A percentile compares a stretch with the other conserved stretches of the same genome.
These are phyloP conservation scores for Leucosporidium creatinivorum DNA, from an alignment of 768 basidiomycete species.

Conservation along the genomic window DNA sequence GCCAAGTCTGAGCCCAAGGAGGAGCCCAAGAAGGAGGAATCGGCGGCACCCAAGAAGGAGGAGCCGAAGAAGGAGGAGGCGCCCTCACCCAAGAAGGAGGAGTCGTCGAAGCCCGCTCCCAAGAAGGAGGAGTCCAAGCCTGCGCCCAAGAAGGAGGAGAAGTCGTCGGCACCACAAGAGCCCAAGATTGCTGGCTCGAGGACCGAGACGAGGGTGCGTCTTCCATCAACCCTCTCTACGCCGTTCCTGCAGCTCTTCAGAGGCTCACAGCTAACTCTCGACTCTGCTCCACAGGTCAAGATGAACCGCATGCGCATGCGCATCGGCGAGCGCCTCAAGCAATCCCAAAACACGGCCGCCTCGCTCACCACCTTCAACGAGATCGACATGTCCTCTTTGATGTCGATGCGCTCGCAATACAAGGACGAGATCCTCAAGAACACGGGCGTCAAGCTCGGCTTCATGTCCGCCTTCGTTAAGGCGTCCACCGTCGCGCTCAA, in stretches of 20 bases:
- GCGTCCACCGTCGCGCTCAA: slow-evolving; percentile 74
- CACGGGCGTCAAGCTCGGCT: slow-evolving; percentile 92
- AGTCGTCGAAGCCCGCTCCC: slow-evolving; percentile 30
- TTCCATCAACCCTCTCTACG: no score
- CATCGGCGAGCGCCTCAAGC: slow-evolving; percentile 94
- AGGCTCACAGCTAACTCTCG: neutral
- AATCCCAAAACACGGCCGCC: slow-evolving; percentile 93
- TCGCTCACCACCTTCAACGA: slow-evolving; percentile 99
- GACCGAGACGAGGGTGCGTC: slow-evolving; percentile 72
- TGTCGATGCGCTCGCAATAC: slow-evolving; percentile 86
- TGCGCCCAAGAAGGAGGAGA: slow-evolving; percentile 37
- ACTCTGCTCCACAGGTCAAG: slow-evolving; percentile 58
- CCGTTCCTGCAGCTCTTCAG: neutral
- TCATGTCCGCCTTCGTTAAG: slow-evolving; percentile 94
- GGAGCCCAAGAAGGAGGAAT: slow-evolving; percentile 43
- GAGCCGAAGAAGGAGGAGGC: slow-evolving; percentile 39
- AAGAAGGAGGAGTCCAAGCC: slow-evolving; percentile 40
- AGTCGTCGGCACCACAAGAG: slow-evolving; percentile 37
- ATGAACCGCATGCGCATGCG: slow-evolving; percentile 98
- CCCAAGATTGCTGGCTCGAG: slow-evolving; percentile 52
- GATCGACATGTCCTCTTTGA: slow-evolving; percentile 95
- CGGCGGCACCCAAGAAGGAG: slow-evolving; percentile 41
- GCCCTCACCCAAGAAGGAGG: slow-evolving; percentile 41
- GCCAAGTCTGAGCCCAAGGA: slow-evolving; percentile 31
- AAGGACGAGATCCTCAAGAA: slow-evolving; percentile 85